Conservation (phyloP, 768 basidiomycete genomes). For the Rhodotorula diobovata region DNA sequence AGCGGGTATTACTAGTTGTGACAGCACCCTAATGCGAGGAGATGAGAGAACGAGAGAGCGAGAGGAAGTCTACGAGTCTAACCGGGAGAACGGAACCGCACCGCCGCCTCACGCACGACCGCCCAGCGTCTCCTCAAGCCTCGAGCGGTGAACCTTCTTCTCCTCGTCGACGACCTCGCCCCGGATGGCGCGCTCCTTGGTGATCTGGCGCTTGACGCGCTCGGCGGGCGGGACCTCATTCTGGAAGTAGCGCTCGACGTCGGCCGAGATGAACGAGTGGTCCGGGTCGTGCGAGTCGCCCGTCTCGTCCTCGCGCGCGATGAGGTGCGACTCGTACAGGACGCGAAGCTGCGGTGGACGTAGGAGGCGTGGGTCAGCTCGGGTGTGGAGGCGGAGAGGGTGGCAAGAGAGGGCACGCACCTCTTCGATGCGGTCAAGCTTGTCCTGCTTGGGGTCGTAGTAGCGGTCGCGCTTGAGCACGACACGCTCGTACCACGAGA, state of each 20-base stretch:
- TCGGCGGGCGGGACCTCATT: constrained; percentile 12
- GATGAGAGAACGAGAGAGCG: not conserved
- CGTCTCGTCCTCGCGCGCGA: constrained; percentile 16
- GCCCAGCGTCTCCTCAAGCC: constrained; percentile 23
- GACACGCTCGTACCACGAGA: constrained; percentile 46
- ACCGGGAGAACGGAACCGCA: too few relatives aligned
- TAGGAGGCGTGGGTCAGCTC: not conserved
- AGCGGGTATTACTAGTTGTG: not conserved
- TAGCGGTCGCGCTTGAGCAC: constrained; percentile 47
- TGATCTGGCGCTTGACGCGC: constrained; percentile 17
- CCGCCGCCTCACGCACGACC: not conserved
- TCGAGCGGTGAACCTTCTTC: constrained; percentile 10
- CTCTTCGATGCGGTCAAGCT: constrained; percentile 47
- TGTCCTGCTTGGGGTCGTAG: constrained; percentile 47
- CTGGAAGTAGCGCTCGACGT: constrained; percentile 31
- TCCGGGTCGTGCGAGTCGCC: constrained; percentile 15
- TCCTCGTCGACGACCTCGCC: constrained; percentile 3
- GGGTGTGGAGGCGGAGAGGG: not conserved
- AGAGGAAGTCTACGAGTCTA: not conserved
- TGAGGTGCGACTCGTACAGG: constrained; percentile 44
- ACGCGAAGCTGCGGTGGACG: constrained; percentile 42
- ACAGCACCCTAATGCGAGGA: not conserved
- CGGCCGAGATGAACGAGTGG: constrained; percentile 31
- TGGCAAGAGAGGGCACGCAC: not conserved
- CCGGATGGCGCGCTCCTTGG: constrained; percentile 29